Base-by-base conservation (phyloP, 768 basidiomycete genomes). In the Phaeotremella skinneri region DNA sequence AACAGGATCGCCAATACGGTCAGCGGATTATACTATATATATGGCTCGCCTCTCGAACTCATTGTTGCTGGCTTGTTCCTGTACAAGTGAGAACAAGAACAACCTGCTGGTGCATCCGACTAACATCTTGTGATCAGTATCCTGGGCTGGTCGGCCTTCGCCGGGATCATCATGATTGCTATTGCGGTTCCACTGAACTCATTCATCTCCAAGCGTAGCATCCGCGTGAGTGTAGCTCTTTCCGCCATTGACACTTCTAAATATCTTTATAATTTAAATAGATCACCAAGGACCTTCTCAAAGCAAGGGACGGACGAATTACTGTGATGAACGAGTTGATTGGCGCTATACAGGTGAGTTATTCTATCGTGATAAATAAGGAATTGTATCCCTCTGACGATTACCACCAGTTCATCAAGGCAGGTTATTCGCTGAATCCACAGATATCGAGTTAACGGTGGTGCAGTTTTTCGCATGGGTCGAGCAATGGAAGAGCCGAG, bases 401-500 rank as follows among this genome's bases (percentile, higher is more conserved):
- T 20, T n/a, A 49, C 9, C 50, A 42, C 29, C 25, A 25, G 70
- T 87, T 84, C 69, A 88, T 87, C 87, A 87, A 87, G 86, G 86
- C 85, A 66, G 65, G 79, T 56, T 14, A 17, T 49, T 27, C 47
- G 39, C 3, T 52, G 43, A 29, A 3, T 20, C 11, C 13, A 29
- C 16, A 17, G 16, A 31, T 41, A 4, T 9, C 11, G 1, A 3
- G 26, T 14, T 2, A n/a, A 20, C 25, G 47, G n/a, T 9, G 26
- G 52, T 59, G 56, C 84, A 89, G 74, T 88, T 89, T 80, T 89
- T 89, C 61, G 87, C 87, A 0, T 89, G 88, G 82, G 87, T 88
- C 64, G 82, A 85, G 41, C 79, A 83, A 13, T 90, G 90, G 89
- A 87, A 84, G 17, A 66, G 76, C 52, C 81, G 81, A 47, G 82